A percentile compares a stretch with the other conserved stretches of the same genome.
phyloP scores from a whole-genome alignment of 2,329 filamentous ascomycete genomes.

The Hypoxylon sp. region DNA sequence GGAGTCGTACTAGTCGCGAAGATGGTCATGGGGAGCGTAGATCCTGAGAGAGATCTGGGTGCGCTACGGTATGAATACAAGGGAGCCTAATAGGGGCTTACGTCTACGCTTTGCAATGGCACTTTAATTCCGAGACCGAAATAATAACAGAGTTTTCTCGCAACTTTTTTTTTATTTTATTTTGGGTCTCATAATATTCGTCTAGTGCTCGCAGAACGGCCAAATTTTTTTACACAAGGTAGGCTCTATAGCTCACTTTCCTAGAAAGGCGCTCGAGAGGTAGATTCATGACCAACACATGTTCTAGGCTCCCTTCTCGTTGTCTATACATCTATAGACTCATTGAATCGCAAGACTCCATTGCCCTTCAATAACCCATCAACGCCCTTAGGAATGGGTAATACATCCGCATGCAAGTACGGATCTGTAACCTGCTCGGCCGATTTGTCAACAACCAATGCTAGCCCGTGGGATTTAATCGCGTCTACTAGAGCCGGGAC shows the following conservation, averaged over 20 bases:
- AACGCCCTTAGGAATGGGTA: constrained; percentile 81
- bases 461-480: constrained; percentile 93
- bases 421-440: constrained; percentile 64
- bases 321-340: constrained; percentile 81
- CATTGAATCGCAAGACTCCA: constrained; percentile 92
- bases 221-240: constrained; percentile 4
- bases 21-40: constrained; percentile 76
- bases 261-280: constrained; percentile 3
- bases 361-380: constrained; percentile 89
- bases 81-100: constrained; percentile 62
- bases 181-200: constrained; percentile 2
- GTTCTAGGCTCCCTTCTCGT: constrained; percentile 13
- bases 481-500: constrained; percentile 92
- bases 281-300: constrained; percentile 9
- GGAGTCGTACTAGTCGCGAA: constrained; percentile 73
- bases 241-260: constrained; percentile 7
- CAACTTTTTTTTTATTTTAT: constrained; percentile 9
- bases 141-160: neutral
- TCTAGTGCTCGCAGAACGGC: neutral
- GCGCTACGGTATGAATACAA: constrained; percentile 76
- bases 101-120: neutral
- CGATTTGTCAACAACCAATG: constrained; percentile 90
- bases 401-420: constrained; percentile 63
- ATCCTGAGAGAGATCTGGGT: constrained; percentile 75
- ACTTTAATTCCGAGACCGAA: neutral